Conservation (phyloP, 371 early-diverging fungal species). For the Mortierella polycephala region DNA sequence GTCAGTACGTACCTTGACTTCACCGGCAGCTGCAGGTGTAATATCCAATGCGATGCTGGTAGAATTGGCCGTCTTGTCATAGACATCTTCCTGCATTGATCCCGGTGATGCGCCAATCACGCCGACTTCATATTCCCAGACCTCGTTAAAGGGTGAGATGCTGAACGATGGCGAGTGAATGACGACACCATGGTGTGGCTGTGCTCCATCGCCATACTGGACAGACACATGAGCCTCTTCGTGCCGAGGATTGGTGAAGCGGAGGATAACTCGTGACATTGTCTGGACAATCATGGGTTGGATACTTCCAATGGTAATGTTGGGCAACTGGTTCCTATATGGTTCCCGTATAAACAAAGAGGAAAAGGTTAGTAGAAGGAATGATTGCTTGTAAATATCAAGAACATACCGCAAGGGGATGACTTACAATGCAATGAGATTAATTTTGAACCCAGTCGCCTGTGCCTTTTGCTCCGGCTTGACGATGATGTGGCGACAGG, state of each 20-base stretch:
- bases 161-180: constrained; percentile 77
- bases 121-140: constrained; percentile 85
- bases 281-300: constrained; percentile 65
- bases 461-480: constrained; percentile 94
- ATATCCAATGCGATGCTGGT: constrained; percentile 71
- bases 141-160: constrained; percentile 82
- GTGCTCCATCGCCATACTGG: constrained; percentile 35
- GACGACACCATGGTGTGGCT: constrained; percentile 56
- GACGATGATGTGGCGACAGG: constrained; percentile 88
- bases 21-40: constrained; percentile 49
- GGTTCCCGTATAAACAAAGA: too few relatives aligned
- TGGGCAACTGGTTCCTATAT: constrained; percentile 78
- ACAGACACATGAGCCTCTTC: constrained; percentile 75
- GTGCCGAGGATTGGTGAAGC: constrained; percentile 87
- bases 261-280: constrained; percentile 72
- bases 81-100: constrained; percentile 57
- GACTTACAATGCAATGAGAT: constrained; percentile 81
- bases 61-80: constrained; percentile 68
- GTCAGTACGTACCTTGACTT: constrained; percentile 29
- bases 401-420: not conserved
- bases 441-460: constrained; percentile 86
- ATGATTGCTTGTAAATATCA: not conserved
- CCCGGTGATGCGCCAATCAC: constrained; percentile 44
- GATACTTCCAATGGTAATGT: constrained; percentile 75
- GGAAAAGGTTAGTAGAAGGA: too few relatives aligned